Conservation (phyloP, 192 early-diverging fungal genomes). For the Geranomyces variabilis region DNA sequence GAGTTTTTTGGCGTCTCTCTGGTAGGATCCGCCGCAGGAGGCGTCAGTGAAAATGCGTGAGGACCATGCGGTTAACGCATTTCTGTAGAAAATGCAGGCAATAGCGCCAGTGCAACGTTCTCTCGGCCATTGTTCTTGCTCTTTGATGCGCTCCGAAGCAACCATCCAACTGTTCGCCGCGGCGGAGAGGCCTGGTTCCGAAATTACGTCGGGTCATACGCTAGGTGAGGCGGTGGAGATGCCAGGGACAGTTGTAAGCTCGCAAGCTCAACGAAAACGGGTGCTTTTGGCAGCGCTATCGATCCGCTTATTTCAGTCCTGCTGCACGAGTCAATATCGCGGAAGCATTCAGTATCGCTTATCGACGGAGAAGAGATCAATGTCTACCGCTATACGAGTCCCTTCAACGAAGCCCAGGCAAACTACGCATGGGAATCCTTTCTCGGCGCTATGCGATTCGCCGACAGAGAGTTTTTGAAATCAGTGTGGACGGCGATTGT, state of each 20-base stretch:
- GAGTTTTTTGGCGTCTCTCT: conserved; percentile 71
- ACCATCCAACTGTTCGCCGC: conserved; percentile 55
- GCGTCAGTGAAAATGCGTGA: too few species aligned
- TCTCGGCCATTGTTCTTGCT: conserved; percentile 77
- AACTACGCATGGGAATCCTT: conserved; percentile 68
- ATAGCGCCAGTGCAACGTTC: conserved; percentile 55
- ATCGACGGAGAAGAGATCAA: conserved; percentile 25
- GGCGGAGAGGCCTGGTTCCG: conserved; percentile 75
- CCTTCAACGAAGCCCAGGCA: conserved; percentile 71
- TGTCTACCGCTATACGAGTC: conserved; percentile 55
- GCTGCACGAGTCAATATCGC: conserved; percentile 32
- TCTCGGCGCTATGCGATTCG: conserved; percentile 54
- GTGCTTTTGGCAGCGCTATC: conserved; percentile 41
- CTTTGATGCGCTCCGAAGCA: conserved; percentile 68
- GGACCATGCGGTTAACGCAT: background rate
- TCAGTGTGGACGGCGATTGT: conserved; percentile 42
- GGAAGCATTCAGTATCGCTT: background rate
- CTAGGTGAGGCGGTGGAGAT: conserved; percentile 22
- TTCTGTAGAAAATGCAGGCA: conserved; percentile 37
- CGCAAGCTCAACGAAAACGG: too few species aligned
- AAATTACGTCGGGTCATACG: conserved; percentile 63
- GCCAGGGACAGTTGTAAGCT: too few species aligned
- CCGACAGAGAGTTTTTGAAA: conserved; percentile 56
- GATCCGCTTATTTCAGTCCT: conserved; percentile 59
- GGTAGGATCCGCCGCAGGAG: conserved; percentile 27